Evolutionary conservation across 768 basidiomycete species (phyloP), one percentile per base, ranked within the genome.

Genomic region (Termitomyces sp.): DNA sequence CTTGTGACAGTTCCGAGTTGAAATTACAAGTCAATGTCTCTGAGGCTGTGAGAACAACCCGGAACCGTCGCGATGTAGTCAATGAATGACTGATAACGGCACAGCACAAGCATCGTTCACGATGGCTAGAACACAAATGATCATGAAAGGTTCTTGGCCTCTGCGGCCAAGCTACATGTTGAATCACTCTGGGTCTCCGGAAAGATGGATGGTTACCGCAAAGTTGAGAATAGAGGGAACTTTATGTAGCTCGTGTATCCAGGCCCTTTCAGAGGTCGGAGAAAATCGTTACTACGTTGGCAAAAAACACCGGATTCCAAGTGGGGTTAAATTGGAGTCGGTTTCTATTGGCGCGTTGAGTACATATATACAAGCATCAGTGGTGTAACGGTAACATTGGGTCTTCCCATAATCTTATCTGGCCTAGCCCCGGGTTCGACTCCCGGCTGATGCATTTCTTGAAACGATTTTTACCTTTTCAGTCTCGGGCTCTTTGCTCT

Each of bases 351-450:
- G 36, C 8, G 36, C 45, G 3, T 46, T 15, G 20, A 20, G 45
- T 45, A 25, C 25, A 1, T 25, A 25, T 25, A 25, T 1, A 25
- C 25, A 17, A 14, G 45, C 66, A 65, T 67, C 57, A 60, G 47
- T 67, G 34, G 66, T 67, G 66, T 67, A 67, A 25, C 62, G 66
- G 66, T 66, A 67, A 58, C 66, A 67, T 67, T 57, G 61, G 54
- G 61, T 67, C 66, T 67, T 67, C 66, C 66, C 66, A 67, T 10
- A 1, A 34, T 5, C 25, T 25, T 25, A 25, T 25, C 25, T 37
- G 45, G 34, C n/a, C 40, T 34, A 38, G n/a, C 78, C 72, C 78
- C 78, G 79, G 78, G 79, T 81, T 81, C 79, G 79, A 81, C 76
- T 81, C 79, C 78, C 79, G 79, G 79, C 73, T 75, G 77, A 79